Conservation (phyloP, 495 filamentous ascomycete genomes). For the Letharia columbiana region DNA sequence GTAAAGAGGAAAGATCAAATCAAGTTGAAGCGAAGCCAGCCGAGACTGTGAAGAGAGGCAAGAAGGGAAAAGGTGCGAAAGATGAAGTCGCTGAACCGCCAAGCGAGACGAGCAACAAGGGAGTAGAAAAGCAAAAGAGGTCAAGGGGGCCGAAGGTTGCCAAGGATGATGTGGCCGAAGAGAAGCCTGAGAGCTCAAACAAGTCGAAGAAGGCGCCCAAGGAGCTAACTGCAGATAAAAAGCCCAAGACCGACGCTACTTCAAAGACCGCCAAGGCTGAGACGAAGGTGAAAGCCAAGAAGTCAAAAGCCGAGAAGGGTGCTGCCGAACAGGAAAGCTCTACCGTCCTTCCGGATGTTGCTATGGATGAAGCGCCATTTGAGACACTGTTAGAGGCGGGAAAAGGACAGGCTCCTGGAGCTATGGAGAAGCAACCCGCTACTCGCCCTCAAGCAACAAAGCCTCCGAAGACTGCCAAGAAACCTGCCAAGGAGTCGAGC, state of each 20-base stretch:
- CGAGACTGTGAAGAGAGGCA: neutral
- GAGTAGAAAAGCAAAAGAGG: constrained; percentile 26
- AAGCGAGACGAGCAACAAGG: constrained; percentile 14
- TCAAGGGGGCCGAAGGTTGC: constrained; percentile 23
- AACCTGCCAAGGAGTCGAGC: constrained; percentile 5
- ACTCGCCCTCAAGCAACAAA: constrained; percentile 15
- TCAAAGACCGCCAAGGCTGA: constrained; percentile 23
- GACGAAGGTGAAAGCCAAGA: constrained; percentile 27
- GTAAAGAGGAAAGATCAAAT: neutral
- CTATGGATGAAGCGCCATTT: constrained; percentile 22
- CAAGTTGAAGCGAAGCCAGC: neutral
- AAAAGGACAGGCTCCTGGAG: constrained; percentile 9
- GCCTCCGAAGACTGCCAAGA: constrained; percentile 23
- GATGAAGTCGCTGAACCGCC: constrained; percentile 16
- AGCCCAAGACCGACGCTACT: constrained; percentile 22
- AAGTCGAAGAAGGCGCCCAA: constrained; percentile 25
- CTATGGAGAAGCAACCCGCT: neutral
- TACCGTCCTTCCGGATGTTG: constrained; percentile 18
- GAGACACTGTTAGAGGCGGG: constrained; percentile 14
- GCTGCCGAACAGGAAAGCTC: neutral
- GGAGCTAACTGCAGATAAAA: constrained; percentile 19
- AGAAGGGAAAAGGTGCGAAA: constrained; percentile 10
- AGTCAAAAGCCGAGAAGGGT: constrained; percentile 11
- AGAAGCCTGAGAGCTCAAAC: constrained; percentile 26
- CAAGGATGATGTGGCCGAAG: constrained; percentile 12